Evolutionary conservation across 805 yeast species (phyloP).

Genomic region (Candida taoyuanica): DNA sequence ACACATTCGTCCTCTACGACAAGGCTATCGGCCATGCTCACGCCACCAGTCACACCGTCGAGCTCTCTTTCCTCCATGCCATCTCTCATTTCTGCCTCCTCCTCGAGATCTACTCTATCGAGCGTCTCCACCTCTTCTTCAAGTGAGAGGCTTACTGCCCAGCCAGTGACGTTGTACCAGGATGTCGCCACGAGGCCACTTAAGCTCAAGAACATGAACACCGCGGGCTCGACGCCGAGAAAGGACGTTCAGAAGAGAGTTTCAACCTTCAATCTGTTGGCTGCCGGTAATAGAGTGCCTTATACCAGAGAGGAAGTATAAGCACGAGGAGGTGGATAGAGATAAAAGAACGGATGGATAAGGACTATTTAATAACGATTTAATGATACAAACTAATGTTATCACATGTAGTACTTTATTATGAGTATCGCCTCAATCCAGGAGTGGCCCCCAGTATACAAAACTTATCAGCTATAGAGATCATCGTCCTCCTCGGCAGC

Average conservation of each 20-base stretch:
- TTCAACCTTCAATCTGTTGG: slow-evolving; percentile 10
- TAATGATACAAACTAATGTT: background rate
- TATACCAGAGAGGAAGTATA: background rate
- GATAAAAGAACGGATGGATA: too few species aligned
- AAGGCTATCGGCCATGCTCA: slow-evolving; percentile 11
- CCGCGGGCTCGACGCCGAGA: slow-evolving; percentile 5
- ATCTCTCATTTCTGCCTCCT: slow-evolving; percentile 35
- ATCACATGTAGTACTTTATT: background rate
- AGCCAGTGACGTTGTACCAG: slow-evolving; percentile 5
- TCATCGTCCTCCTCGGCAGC: slow-evolving; percentile 63
- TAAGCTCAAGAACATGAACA: slow-evolving; percentile 22
- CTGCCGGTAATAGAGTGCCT: slow-evolving; percentile 10
- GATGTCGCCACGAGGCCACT: slow-evolving; percentile 19
- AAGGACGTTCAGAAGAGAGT: slow-evolving; percentile 9
- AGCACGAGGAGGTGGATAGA: too few species aligned
- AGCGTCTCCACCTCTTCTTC: slow-evolving; percentile 22
- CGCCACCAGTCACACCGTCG: slow-evolving; percentile 25
- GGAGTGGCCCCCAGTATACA: slow-evolving; percentile 2
- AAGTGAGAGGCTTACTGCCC: slow-evolving; percentile 10
- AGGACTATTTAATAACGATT: background rate
- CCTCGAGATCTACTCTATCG: slow-evolving; percentile 36
- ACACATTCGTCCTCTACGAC: slow-evolving; percentile 17
- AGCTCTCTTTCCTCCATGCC: slow-evolving; percentile 29
- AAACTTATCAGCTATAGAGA: slow-evolving; percentile 44
- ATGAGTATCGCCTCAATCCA: slow-evolving; percentile 7